These are phyloP conservation scores for Phalaenopsis hybrid DNA, from an alignment of 116 monocot genomes.

Conservation along the genomic window DNA sequence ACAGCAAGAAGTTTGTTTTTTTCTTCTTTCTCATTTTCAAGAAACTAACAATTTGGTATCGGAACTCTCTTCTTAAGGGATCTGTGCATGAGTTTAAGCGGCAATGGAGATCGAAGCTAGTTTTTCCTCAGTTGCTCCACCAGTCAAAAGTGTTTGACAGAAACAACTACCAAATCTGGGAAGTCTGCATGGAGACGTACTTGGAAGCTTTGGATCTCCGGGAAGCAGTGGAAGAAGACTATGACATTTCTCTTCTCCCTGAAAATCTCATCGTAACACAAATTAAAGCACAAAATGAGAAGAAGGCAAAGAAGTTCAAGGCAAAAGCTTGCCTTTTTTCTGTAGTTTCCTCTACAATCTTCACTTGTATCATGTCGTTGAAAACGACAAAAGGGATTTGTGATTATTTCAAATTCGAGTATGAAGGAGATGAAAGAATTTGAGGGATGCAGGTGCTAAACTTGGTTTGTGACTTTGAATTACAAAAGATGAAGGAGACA, in stretches of 20 bases:
- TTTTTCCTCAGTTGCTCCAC: too few species aligned
- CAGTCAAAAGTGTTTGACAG: not conserved
- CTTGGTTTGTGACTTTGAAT: too few species aligned
- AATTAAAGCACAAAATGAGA: constrained; percentile 7
- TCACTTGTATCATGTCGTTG: constrained; percentile 4
- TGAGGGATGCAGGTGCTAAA: too few species aligned
- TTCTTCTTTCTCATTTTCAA: too few species aligned
- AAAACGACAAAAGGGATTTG: constrained; percentile 4
- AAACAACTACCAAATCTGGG: constrained; percentile 9
- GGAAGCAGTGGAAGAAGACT: constrained; percentile 8
- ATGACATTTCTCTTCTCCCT: not conserved
- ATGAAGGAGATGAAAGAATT: too few species aligned
- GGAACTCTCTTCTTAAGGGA: too few species aligned
- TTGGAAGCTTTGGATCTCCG: constrained; percentile 9
- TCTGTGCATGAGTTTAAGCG: too few species aligned
- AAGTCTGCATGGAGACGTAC: constrained; percentile 8
- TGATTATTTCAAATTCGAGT: not conserved
- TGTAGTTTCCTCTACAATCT: constrained; percentile 6
- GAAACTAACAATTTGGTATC: too few species aligned
- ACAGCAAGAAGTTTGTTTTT: too few species aligned
- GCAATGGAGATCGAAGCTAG: too few species aligned
- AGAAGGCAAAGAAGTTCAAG: constrained; percentile 8
- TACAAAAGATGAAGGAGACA: too few species aligned
- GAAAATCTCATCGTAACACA: too few species aligned
- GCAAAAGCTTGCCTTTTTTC: constrained; percentile 9